phyloP scores from a whole-genome alignment of 2,329 filamentous ascomycete genomes.

The Fusarium siculi region DNA sequence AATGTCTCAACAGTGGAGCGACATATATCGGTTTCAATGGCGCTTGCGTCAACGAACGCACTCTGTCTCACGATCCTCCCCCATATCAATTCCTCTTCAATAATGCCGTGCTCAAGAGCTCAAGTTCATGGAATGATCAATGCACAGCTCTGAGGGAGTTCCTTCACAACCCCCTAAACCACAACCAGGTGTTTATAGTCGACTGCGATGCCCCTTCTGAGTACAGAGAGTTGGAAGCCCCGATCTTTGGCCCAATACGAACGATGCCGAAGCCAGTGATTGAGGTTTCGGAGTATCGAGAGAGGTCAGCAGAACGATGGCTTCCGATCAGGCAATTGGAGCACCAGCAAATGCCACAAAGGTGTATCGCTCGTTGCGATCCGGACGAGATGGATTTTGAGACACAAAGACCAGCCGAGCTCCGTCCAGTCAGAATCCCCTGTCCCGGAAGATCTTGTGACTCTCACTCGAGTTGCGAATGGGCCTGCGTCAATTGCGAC shows the following conservation, averaged over 20 bases:
- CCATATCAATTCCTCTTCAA: constrained; percentile 9
- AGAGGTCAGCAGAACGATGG: background rate
- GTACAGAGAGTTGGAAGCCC: background rate
- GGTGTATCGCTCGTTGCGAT: constrained; percentile 7
- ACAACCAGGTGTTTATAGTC: constrained; percentile 22
- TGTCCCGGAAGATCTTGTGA: constrained; percentile 47
- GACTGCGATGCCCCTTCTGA: constrained; percentile 26
- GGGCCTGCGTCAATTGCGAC: constrained; percentile 12
- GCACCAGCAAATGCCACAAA: background rate
- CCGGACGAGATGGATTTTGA: background rate
- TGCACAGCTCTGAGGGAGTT: background rate
- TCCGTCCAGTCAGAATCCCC: constrained; percentile 46
- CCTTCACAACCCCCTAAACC: background rate
- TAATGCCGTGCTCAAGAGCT: background rate
- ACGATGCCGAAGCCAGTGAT: background rate
- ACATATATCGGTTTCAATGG: constrained; percentile 33
- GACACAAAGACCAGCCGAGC: constrained; percentile 11
- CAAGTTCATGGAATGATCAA: constrained; percentile 1
- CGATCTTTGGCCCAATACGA: background rate
- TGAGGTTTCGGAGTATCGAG: background rate
- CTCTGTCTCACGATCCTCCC: background rate
- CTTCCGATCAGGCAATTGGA: background rate
- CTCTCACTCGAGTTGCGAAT: background rate
- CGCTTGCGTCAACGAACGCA: background rate
- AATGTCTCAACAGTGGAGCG: background rate